Percentiles rank a stretch among this genome's conserved stretches.
Evolutionary conservation across 1,139 yeast genomes (phyloP).

Genomic region (Suhomyces chickasaworum): DNA sequence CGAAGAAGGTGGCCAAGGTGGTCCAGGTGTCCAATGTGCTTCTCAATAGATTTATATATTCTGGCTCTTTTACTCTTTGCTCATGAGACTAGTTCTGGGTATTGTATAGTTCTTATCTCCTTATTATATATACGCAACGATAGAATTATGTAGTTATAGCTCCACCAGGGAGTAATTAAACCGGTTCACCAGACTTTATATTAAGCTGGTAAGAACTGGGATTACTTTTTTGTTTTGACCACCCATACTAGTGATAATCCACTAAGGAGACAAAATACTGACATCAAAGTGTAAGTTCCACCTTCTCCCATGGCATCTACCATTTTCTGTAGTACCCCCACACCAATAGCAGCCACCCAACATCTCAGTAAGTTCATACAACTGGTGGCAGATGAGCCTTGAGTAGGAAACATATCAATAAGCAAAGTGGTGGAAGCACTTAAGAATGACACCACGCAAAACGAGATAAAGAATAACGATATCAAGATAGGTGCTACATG

Average conservation of each 20-base stretch:
- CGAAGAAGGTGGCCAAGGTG: slow-evolving; percentile 61
- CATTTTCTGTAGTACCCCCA: slow-evolving; percentile 27
- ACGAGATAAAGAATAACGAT: slow-evolving; percentile 54
- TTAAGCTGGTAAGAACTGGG: neutral
- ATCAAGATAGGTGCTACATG: slow-evolving; percentile 59
- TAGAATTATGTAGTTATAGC: slow-evolving; percentile 1
- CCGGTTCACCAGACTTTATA: neutral
- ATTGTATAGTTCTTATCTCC: slow-evolving; percentile 7
- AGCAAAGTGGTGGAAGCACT: slow-evolving; percentile 30
- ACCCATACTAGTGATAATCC: slow-evolving; percentile 9
- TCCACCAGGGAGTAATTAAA: neutral
- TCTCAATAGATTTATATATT: slow-evolving; percentile 54
- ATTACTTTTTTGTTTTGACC: neutral
- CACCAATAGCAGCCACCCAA: slow-evolving; percentile 25
- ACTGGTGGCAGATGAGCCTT: slow-evolving; percentile 35
- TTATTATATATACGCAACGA: slow-evolving; percentile 10
- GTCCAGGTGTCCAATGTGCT: slow-evolving; percentile 87
- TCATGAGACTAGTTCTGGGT: slow-evolving; percentile 7
- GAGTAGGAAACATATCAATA: slow-evolving; percentile 34
- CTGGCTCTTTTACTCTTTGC: neutral
- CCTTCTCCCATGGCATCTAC: slow-evolving; percentile 24
- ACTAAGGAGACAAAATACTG: slow-evolving; percentile 17
- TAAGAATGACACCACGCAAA: slow-evolving; percentile 35
- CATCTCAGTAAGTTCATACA: slow-evolving; percentile 34
- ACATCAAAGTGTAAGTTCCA: slow-evolving; percentile 27